A percentile compares a stretch with the other conserved stretches of the same genome.
Conservation (phyloP, 306 rosid genomes). For the Rosa rugosa region DNA sequence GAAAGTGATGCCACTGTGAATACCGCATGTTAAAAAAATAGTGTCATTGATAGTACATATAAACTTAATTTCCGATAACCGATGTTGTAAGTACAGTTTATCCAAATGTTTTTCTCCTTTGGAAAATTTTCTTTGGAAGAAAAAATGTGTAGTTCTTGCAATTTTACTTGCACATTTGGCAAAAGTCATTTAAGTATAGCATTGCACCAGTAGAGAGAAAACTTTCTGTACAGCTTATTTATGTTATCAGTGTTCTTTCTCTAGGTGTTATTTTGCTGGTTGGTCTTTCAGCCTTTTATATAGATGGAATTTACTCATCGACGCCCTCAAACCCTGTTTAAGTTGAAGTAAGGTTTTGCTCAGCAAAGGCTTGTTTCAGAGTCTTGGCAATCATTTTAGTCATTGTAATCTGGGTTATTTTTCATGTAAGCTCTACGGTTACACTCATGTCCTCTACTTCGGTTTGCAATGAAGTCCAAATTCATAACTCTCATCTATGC, state of each 20-base stretch:
- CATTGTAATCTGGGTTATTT: not conserved
- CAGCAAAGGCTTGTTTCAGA: not conserved
- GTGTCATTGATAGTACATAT: constrained; percentile 42
- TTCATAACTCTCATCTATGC: no score
- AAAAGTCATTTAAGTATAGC: not conserved
- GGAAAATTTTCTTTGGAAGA: not conserved
- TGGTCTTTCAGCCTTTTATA: not conserved
- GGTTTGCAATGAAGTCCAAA: not conserved
- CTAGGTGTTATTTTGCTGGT: not conserved
- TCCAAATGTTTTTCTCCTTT: constrained; percentile 7
- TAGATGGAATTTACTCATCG: not conserved
- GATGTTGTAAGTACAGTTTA: constrained; percentile 35
- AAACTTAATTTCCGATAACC: constrained; percentile 32
- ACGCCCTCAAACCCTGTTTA: not conserved
- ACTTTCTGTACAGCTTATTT: not conserved
- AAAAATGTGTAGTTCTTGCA: not conserved
- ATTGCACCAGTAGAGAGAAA: not conserved
- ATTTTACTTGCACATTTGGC: constrained; percentile 12
- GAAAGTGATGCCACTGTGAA: constrained; percentile 45
- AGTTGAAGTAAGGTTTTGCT: not conserved
- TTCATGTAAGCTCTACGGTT: not conserved
- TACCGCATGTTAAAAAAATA: constrained; percentile 38
- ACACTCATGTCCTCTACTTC: not conserved
- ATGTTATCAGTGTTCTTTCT: not conserved
- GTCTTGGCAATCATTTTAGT: not conserved